phyloP scores from a whole-genome alignment of 768 basidiomycete genomes.

The Dendrothele bispora region DNA sequence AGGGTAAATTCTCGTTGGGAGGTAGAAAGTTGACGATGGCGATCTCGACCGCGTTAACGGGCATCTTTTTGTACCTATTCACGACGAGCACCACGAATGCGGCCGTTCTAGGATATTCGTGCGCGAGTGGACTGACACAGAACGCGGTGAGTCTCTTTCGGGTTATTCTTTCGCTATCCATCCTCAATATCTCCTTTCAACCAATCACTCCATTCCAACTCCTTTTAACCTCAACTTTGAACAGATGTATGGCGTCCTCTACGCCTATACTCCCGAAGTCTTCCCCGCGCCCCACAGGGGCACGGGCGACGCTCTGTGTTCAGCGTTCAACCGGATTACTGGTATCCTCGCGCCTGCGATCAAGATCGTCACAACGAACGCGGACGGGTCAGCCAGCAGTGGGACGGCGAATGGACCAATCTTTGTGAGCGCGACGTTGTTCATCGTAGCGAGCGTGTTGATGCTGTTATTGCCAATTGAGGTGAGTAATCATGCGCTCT shows the following conservation, averaged over 20 bases:
- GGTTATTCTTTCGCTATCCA: background rate
- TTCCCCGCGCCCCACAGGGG: conserved; percentile 60
- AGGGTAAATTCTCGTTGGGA: conserved; percentile 32
- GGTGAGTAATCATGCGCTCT: conserved; percentile 23
- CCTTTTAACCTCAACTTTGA: too few species aligned
- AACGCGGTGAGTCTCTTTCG: conserved; percentile 33
- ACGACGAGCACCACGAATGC: conserved; percentile 42
- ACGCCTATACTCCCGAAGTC: conserved; percentile 59
- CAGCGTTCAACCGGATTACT: conserved; percentile 47
- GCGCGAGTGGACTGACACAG: conserved; percentile 41
- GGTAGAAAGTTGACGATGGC: conserved; percentile 49
- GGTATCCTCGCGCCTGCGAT: conserved; percentile 50
- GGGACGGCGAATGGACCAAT: conserved; percentile 40
- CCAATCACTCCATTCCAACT: conserved; percentile 9
- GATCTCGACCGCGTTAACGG: conserved; percentile 41
- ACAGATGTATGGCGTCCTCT: conserved; percentile 55
- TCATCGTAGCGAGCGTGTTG: conserved; percentile 39
- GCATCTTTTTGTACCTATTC: conserved; percentile 51
- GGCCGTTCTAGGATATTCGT: conserved; percentile 45
- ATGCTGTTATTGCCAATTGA: conserved; percentile 48
- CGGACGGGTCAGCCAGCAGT: conserved; percentile 26
- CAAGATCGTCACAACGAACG: conserved; percentile 43
- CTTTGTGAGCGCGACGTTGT: conserved; percentile 46
- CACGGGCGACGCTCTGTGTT: conserved; percentile 50
- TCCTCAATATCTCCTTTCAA: conserved; percentile 5